phyloP scores from a whole-genome alignment of 352 stramenopile genomes.

The Pythium grandisporangium region DNA sequence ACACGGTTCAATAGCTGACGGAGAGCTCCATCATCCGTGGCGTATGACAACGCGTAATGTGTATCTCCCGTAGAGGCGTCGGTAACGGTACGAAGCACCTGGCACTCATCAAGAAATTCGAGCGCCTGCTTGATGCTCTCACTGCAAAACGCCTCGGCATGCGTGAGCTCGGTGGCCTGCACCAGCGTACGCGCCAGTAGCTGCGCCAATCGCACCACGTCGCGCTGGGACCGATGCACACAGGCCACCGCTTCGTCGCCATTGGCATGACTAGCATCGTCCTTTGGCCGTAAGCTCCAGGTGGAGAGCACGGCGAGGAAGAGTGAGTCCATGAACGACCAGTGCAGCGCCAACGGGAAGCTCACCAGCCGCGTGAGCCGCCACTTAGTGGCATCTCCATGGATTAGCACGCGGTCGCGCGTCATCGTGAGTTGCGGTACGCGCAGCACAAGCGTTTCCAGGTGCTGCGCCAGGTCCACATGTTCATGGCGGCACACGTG shows the following conservation, averaged over 20 bases:
- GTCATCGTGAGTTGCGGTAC: constrained; percentile 5
- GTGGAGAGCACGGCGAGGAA: constrained; percentile 46
- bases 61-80: constrained; percentile 16
- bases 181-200: constrained; percentile 44
- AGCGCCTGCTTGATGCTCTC: constrained; percentile 71
- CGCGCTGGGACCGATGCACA: constrained; percentile 17
- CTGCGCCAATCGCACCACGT: constrained; percentile 46
- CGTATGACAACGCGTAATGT: constrained; percentile 13
- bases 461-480: constrained; percentile 26
- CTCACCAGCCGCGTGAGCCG: constrained; percentile 24
- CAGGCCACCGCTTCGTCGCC: background rate
- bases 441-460: constrained; percentile 16
- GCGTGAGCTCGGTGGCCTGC: constrained; percentile 20
- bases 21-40: constrained; percentile 6
- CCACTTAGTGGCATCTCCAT: constrained; percentile 21
- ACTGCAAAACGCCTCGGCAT: constrained; percentile 65
- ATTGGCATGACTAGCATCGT: no score
- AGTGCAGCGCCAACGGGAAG: constrained; percentile 61
- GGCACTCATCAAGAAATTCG: constrained; percentile 46
- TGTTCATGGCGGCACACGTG: constrained; percentile 59
- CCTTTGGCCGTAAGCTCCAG: no score
- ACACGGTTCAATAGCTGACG: constrained; percentile 27
- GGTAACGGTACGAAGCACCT: constrained; percentile 22
- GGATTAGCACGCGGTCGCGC: constrained; percentile 13
- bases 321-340: constrained; percentile 72